A percentile compares a stretch with the other conserved stretches of the same genome.
phyloP scores from a whole-genome alignment of 2,329 filamentous ascomycete species.

The Colletotrichum shisoi region DNA sequence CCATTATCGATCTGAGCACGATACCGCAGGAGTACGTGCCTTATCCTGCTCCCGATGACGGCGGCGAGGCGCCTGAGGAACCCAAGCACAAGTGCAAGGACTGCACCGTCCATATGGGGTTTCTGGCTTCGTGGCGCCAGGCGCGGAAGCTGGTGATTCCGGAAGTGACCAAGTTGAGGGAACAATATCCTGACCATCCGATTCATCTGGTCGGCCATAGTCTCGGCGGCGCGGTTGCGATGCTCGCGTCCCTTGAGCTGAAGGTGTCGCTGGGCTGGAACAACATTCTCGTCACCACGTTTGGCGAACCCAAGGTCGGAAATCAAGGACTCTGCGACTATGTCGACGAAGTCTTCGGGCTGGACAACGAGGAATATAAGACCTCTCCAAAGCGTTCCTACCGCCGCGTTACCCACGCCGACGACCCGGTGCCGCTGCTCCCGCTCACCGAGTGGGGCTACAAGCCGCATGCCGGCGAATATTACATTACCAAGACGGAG shows the following conservation, averaged over 20 bases:
- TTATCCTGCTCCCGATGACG: conserved; percentile 70
- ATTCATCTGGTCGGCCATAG: conserved; percentile 88
- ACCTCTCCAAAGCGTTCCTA: conserved; percentile 58
- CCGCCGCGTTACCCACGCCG: conserved; percentile 81
- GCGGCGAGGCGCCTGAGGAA: conserved; percentile 47
- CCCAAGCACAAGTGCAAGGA: conserved; percentile 72
- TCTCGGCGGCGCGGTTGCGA: conserved; percentile 89
- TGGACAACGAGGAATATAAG: conserved; percentile 48
- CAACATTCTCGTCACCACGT: conserved; percentile 82
- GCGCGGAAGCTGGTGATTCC: conserved; percentile 75
- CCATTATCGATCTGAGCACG: conserved; percentile 87
- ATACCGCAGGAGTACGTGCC: conserved; percentile 90
- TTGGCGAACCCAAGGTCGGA: conserved; percentile 81
- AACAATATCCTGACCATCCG: conserved; percentile 72
- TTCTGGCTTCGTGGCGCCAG: conserved; percentile 82
- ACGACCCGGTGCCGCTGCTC: conserved; percentile 88
- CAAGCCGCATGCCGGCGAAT: conserved; percentile 81
- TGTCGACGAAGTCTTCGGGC: conserved; percentile 61
- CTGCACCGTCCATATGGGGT: conserved; percentile 92
- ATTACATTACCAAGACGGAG: conserved; percentile 78
- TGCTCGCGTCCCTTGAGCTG: conserved; percentile 84
- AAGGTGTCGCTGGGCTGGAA: conserved; percentile 75
- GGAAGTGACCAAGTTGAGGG: conserved; percentile 66
- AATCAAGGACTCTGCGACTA: conserved; percentile 65
- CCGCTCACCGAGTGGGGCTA: conserved; percentile 91